A percentile compares a stretch with the other conserved stretches of the same genome.
Evolutionary conservation across 2,329 filamentous ascomycete genomes (phyloP).

Genomic region (Anthostomella pinea): DNA sequence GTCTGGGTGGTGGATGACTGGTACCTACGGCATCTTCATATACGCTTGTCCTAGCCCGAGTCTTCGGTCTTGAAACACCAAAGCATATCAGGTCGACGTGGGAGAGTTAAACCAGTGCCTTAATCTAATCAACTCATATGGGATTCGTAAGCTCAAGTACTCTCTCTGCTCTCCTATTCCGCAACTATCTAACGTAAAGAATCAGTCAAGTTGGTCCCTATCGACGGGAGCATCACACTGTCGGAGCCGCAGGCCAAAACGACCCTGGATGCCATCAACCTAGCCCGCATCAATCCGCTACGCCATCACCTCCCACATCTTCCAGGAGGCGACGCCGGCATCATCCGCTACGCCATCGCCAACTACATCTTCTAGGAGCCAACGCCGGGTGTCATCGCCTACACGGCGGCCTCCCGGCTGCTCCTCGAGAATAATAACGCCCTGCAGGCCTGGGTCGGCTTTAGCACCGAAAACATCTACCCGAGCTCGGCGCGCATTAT

Average conservation of each 20-base stretch:
- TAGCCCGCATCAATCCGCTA: slow-evolving; percentile 52
- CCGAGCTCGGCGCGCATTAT: slow-evolving; percentile 47
- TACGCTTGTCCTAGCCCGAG: too few species aligned
- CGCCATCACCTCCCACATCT: slow-evolving; percentile 56
- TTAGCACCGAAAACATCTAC: slow-evolving; percentile 53
- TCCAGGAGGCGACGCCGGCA: too few species aligned
- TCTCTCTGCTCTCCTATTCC: background rate
- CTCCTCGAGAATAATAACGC: slow-evolving; percentile 47
- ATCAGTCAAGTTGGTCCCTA: slow-evolving; percentile 50
- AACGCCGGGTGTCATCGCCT: slow-evolving; percentile 47
- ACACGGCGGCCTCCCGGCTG: slow-evolving; percentile 52
- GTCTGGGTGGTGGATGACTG: too few species aligned
- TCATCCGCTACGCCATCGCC: too few species aligned
- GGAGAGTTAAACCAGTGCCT: too few species aligned
- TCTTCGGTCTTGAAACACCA: too few species aligned
- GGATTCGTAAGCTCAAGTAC: slow-evolving; percentile 39
- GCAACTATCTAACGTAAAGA: too few species aligned
- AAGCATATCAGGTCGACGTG: too few species aligned
- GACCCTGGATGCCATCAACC: slow-evolving; percentile 45
- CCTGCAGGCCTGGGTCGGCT: slow-evolving; percentile 53
- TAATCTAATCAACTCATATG: slow-evolving; percentile 48
- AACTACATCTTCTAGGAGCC: too few species aligned
- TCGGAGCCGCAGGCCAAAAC: slow-evolving; percentile 45
- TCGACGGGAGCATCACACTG: slow-evolving; percentile 43
- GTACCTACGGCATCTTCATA: too few species aligned